Evolutionary conservation across 1,284 basidiomycete species (phyloP), one percentile per base, ranked within the genome.

Genomic region (Ganoderma leucocontextum): DNA sequence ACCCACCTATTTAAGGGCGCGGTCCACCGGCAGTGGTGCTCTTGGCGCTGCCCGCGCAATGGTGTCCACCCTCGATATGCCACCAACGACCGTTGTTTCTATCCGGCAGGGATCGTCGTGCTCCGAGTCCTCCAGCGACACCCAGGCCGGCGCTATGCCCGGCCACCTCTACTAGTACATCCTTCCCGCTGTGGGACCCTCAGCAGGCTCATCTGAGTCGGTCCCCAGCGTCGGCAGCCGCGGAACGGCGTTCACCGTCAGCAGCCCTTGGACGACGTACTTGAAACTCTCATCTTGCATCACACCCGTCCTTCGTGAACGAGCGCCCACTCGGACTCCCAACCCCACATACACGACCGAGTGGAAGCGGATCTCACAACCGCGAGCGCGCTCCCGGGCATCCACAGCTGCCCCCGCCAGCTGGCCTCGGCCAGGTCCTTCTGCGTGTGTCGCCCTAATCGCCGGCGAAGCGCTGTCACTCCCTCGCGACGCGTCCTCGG

Each of bases 401-500:
- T 64, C n/a, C 63, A 58, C 25, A 41, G 53, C 29, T 8, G 39
- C 19, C 33, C 33, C 25, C 25, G 9, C 55, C 44, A 10, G 41
- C 25, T 17, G 35, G 29, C 53, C 49, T 19, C 38, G 13, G 5
- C 29, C 29, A 29, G 29, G 29, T 29, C 29, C 29, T 29, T 29
- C 29, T 29, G 29, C 29, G 29, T 29, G 29, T 29, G 29, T 29
- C 29, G 29, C 29, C 29, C 29, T 29, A 29, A 29, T 29, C 29
- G 29, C 29, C 2, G 29, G 29, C 29, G n/a, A 60, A 9, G n/a
- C 35, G 19, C 19, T 63, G 0, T 13, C 52, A 22, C 39, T 19
- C 29, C n/a, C 53, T 64, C 25, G 29, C 22, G 8, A 25, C 38
- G 25, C n/a, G 63, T 64, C 39, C 8, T 64, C 25, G 41, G 53